Conservation (phyloP, 257 asterid species). For the Solanum acaule region DNA sequence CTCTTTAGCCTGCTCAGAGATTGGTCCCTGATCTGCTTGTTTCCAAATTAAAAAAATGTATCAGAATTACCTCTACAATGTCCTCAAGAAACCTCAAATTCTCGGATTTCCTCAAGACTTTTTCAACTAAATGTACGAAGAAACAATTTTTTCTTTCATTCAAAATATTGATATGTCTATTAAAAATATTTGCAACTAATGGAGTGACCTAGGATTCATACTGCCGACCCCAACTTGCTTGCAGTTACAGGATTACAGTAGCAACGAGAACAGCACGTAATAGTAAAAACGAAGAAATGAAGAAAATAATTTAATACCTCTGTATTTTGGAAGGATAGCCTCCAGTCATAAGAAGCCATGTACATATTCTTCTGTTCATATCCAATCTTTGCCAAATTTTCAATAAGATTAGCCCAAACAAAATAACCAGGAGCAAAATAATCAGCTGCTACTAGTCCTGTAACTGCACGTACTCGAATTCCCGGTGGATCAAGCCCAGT, state of each 20-base stretch:
- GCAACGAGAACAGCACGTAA: neutral
- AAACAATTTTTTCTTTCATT: neutral
- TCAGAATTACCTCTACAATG: neutral
- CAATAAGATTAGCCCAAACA: conserved; percentile 84
- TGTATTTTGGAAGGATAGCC: conserved; percentile 81
- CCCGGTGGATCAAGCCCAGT: conserved; percentile 95
- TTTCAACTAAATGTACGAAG: neutral
- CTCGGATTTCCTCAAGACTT: neutral
- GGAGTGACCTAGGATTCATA: neutral
- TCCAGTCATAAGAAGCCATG: conserved; percentile 98
- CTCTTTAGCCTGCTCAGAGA: conserved; percentile 78
- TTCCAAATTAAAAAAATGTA: neutral
- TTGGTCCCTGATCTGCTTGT: conserved; percentile 70
- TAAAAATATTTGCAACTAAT: neutral
- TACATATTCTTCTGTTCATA: conserved; percentile 85
- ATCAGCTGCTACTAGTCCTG: conserved; percentile 84
- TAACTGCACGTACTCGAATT: conserved; percentile 75
- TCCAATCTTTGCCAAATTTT: conserved; percentile 86
- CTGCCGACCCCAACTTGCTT: neutral
- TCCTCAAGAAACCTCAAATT: neutral
- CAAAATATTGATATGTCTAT: neutral
- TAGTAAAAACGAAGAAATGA: neutral
- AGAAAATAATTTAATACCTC: conserved; percentile 24
- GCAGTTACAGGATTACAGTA: neutral
- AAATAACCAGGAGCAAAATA: conserved; percentile 91